Evolutionary conservation across 176 grass and related monocot species (phyloP), one percentile per base, ranked within the genome.

Genomic region (Neostapfia colusana): DNA sequence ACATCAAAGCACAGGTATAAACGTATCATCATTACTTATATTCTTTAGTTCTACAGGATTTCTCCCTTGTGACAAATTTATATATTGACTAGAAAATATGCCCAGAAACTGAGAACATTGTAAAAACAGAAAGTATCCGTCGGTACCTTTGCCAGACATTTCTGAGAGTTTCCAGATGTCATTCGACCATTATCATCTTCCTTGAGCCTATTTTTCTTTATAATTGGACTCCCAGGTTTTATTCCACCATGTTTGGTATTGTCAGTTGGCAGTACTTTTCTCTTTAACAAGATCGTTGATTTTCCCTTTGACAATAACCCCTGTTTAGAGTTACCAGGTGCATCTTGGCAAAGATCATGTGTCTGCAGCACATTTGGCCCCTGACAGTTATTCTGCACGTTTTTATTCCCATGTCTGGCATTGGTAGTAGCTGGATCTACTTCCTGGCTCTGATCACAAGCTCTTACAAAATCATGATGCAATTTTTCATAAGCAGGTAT

Each of bases 401-500:
- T 58, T 49, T 62, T 67, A 63, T 24, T 44, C 67, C 28, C 58
- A 78, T 54, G 76, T 38, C 54, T 63, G 36, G 10, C 67, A 57
- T 53, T 80, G 10, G 5, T 45, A 83, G 73, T 63, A 42, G 49
- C 25, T 57, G 40, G 72, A 39, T 62, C 39, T 73, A 83, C 85
- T 74, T 51, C 80, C 53, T 73, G 88, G 36, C 34, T 84, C 40
- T 74, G 65, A 67, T 81, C 66, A 26, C 66, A 61, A 66, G 27
- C 66, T 54, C 64, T 24, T 39, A 50, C 35, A 75, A 58, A 77
- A 75, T 26, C 48, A 0, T 78, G 59, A 31, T 38, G 4, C 20
- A 64, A 44, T 57, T 70, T 37, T 56, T 82, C 57, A 45, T 53
- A 69, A 72, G 72, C 63, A 73, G 44, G 35, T 10, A 31, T 48